Percentiles rank a stretch among this genome's conserved stretches.
These are phyloP conservation scores for Arthrobotrys sinensis DNA, from an alignment of 2,329 filamentous ascomycete species.

Conservation along the genomic window DNA sequence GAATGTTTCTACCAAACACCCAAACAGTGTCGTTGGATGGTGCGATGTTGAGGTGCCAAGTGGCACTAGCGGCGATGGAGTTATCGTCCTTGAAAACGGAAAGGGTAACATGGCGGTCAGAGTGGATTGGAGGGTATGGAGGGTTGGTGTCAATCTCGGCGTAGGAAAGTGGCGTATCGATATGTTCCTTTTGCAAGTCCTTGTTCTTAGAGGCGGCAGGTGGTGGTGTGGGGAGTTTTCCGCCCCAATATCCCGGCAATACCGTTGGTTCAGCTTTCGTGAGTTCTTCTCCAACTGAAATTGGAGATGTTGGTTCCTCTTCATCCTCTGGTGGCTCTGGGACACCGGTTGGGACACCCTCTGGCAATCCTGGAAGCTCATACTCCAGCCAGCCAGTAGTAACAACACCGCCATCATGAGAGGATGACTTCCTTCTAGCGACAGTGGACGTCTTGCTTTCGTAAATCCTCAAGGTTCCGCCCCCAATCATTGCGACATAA, in stretches of 20 bases:
- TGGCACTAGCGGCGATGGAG: constrained; percentile 38
- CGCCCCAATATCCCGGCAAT: constrained; percentile 56
- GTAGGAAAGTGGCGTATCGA: constrained; percentile 76
- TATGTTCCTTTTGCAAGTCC: constrained; percentile 67
- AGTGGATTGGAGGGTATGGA: constrained; percentile 96
- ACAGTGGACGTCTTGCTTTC: constrained; percentile 63
- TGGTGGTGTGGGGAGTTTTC: constrained; percentile 62
- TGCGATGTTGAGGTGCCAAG: constrained; percentile 63
- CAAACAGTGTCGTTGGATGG: constrained; percentile 67
- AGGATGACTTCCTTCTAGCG: constrained; percentile 61
- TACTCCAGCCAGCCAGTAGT: constrained; percentile 64
- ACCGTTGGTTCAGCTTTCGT: constrained; percentile 62
- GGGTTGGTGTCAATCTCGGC: constrained; percentile 96
- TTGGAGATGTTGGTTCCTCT: constrained; percentile 60
- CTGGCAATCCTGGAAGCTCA: constrained; percentile 63
- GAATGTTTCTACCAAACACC: constrained; percentile 72
- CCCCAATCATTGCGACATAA: constrained; percentile 69
- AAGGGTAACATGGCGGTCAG: constrained; percentile 85
- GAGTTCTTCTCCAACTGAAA: constrained; percentile 63
- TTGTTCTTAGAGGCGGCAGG: constrained; percentile 70
- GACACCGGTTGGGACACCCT: constrained; percentile 60
- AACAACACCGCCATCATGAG: constrained; percentile 66
- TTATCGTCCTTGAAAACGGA: constrained; percentile 74
- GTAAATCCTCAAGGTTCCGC: constrained; percentile 69
- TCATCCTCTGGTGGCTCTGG: constrained; percentile 59